Evolutionary conservation across 2,329 filamentous ascomycete genomes (phyloP).

Genomic region (Scedosporium boydii): DNA sequence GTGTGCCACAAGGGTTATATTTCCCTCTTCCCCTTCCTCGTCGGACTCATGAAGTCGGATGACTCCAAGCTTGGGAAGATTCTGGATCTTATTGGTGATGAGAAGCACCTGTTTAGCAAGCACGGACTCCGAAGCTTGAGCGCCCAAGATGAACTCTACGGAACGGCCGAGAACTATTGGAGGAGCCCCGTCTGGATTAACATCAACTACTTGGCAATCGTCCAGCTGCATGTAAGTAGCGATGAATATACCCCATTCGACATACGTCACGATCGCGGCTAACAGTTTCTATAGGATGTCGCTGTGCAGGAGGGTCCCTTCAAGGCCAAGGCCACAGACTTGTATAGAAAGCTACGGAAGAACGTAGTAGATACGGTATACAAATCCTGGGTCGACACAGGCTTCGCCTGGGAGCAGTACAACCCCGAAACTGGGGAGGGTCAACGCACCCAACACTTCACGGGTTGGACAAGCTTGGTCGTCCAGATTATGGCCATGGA

Average conservation of each 20-base stretch:
- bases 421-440: constrained; percentile 85
- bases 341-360: constrained; percentile 68
- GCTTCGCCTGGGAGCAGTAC: constrained; percentile 98
- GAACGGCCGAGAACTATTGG: constrained; percentile 95
- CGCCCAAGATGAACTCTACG: constrained; percentile 72
- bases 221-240: constrained; percentile 64
- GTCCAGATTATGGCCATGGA: constrained; percentile 95
- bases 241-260: neutral
- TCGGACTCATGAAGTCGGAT: constrained; percentile 66
- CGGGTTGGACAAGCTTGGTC: constrained; percentile 96
- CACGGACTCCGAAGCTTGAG: constrained; percentile 87
- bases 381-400: constrained; percentile 78
- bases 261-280: neutral
- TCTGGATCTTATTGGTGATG: constrained; percentile 68
- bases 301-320: constrained; percentile 59
- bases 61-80: constrained; percentile 66
- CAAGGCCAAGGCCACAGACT: constrained; percentile 53
- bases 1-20: constrained; percentile 98
- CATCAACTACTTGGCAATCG: constrained; percentile 83
- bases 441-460: constrained; percentile 97
- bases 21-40: constrained; percentile 84
- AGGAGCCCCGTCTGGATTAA: constrained; percentile 90
- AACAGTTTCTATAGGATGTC: constrained; percentile 39
- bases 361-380: constrained; percentile 88
- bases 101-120: constrained; percentile 80